Evolutionary conservation across 1,284 basidiomycete species (phyloP).

Genomic region (Moesziomyces parantarcticus): DNA sequence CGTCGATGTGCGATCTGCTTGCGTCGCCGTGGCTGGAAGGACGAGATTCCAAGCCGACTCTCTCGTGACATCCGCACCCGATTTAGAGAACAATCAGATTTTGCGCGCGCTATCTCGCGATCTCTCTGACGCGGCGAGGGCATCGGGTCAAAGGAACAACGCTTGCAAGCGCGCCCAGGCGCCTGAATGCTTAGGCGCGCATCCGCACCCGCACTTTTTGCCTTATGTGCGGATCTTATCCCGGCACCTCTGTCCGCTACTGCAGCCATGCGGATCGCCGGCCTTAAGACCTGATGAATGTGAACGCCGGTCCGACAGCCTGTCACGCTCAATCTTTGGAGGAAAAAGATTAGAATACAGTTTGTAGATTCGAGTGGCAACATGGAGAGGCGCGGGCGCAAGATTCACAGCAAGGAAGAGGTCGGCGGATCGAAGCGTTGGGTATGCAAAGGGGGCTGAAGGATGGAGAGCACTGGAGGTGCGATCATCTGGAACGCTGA

Average conservation of each 20-base stretch:
- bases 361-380: background rate
- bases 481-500: constrained; percentile 10
- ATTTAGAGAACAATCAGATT: constrained; percentile 5
- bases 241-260: too few species aligned
- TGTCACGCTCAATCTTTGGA: too few species aligned
- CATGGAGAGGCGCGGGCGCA: too few species aligned
- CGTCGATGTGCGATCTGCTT: background rate
- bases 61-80: constrained; percentile 3
- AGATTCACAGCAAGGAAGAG: too few species aligned
- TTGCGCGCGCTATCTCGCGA: background rate
- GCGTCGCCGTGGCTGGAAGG: constrained; percentile 8
- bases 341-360: background rate
- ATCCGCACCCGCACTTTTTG: background rate
- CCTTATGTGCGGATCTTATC: too few species aligned
- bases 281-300: too few species aligned
- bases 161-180: background rate
- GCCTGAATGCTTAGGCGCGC: too few species aligned
- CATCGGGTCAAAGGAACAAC: background rate
- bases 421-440: background rate
- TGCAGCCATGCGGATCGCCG: too few species aligned
- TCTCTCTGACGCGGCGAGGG: background rate
- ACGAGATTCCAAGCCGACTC: constrained; percentile 12
- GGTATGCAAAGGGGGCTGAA: background rate
- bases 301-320: too few species aligned
- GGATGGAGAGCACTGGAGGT: background rate